Percentiles rank a stretch among this genome's conserved stretches.
phyloP scores from a whole-genome alignment of 2,329 filamentous ascomycete genomes.

The Leptographium lundbergii region DNA sequence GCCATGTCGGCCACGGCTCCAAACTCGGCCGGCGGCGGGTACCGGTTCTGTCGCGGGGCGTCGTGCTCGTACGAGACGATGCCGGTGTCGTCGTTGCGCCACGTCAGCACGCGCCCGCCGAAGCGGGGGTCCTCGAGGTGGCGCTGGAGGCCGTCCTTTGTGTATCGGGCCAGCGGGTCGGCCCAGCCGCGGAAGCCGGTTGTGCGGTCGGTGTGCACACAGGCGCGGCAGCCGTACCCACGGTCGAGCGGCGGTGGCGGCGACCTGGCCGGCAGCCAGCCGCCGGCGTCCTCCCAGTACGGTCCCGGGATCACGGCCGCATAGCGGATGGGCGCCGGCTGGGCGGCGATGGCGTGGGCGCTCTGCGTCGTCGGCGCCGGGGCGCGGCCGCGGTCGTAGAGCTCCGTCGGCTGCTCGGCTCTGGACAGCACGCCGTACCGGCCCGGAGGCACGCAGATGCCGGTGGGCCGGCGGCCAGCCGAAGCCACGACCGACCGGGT shows the following conservation, averaged over 20 bases:
- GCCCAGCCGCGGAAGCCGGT: conserved; percentile 9
- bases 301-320: conserved; percentile 11
- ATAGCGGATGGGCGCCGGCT: conserved; percentile 9
- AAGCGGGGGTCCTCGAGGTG: conserved; percentile 8
- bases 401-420: conserved; percentile 7
- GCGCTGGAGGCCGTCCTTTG: conserved; percentile 5
- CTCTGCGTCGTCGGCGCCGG: not conserved
- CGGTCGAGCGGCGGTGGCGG: conserved; percentile 2
- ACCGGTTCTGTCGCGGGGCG: conserved; percentile 5
- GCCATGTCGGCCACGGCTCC: conserved; percentile 9
- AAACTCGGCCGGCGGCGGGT: conserved; percentile 9
- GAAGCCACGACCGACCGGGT: not conserved
- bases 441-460: conserved; percentile 7
- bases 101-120: conserved; percentile 10
- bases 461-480: not conserved
- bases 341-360: not conserved
- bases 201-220: conserved; percentile 7
- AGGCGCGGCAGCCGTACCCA: conserved; percentile 10
- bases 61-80: conserved; percentile 7
- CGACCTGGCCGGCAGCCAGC: too few species aligned
- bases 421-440: conserved; percentile 10
- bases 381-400: conserved; percentile 2
- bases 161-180: conserved; percentile 10
- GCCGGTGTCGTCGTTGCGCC: not conserved
- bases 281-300: conserved; percentile 5